phyloP scores from a whole-genome alignment of 176 grass and related monocot species.

The Eragrostis curvula region DNA sequence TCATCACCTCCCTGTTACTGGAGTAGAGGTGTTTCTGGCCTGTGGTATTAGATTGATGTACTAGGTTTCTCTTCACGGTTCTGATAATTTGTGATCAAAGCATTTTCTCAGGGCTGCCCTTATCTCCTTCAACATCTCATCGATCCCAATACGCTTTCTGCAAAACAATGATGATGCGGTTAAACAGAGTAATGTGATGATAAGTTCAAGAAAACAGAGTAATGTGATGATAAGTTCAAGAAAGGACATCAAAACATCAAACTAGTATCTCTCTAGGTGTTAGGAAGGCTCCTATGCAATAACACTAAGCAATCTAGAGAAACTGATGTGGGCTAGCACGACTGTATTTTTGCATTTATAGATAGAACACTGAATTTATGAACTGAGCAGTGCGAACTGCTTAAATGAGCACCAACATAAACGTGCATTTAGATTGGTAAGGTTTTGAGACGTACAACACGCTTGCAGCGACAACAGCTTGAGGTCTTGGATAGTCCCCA shows the following conservation, averaged over 20 bases:
- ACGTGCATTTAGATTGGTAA: slow-evolving; percentile 20
- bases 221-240: too few relatives aligned
- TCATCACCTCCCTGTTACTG: not conserved
- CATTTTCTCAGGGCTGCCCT: slow-evolving; percentile 80
- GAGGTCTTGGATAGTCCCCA: slow-evolving; percentile 81
- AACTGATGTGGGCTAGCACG: not conserved
- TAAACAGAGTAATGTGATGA: not conserved
- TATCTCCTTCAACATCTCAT: slow-evolving; percentile 87
- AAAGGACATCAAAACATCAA: not conserved
- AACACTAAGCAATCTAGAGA: not conserved
- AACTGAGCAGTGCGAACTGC: not conserved
- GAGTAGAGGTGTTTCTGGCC: slow-evolving; percentile 6
- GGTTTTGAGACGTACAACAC: slow-evolving; percentile 57
- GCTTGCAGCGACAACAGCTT: slow-evolving; percentile 80
- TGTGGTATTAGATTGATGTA: not conserved
- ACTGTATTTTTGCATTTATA: too few relatives aligned
- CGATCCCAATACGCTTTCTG: slow-evolving; percentile 80
- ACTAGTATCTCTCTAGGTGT: not conserved
- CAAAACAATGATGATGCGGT: not conserved
- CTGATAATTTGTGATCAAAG: slow-evolving; percentile 53
- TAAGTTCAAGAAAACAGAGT: too few relatives aligned
- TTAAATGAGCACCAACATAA: not conserved
- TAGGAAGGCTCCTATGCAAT: not conserved
- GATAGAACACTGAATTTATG: too few relatives aligned
- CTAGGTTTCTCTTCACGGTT: slow-evolving; percentile 26